A percentile compares a stretch with the other conserved stretches of the same genome.
Evolutionary conservation across 2,329 filamentous ascomycete genomes (phyloP).

Genomic region (Akanthomyces uredinophilus): DNA sequence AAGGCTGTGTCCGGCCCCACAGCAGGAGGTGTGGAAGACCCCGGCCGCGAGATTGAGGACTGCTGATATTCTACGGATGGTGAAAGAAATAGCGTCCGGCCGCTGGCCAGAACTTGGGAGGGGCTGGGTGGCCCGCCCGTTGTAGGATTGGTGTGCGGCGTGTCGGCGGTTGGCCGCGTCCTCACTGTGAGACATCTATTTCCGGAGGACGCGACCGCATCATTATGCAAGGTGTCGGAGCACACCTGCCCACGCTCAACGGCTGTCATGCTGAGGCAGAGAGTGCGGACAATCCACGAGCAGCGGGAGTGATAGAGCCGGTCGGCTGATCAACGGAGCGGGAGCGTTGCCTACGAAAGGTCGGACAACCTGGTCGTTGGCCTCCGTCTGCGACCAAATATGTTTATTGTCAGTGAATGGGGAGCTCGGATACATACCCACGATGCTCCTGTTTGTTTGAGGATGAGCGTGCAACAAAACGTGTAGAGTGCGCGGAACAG

Average conservation of each 20-base stretch:
- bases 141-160: neutral
- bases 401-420: neutral
- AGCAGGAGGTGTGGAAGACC: constrained; percentile 1
- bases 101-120: neutral
- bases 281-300: neutral
- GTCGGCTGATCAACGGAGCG: too few relatives aligned
- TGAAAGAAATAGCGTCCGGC: neutral
- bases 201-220: constrained; percentile 1
- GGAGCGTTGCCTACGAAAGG: too few relatives aligned
- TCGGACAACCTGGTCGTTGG: neutral
- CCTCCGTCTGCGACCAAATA: neutral
- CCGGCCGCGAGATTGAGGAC: constrained; percentile 8
- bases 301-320: neutral
- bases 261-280: neutral
- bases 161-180: neutral
- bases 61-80: neutral
- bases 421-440: too few relatives aligned
- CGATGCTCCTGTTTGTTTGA: neutral
- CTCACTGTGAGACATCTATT: constrained; percentile 3
- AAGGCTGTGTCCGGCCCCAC: constrained; percentile 9
- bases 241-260: too few relatives aligned
- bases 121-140: constrained; percentile 3
- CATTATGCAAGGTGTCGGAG: neutral
- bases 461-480: neutral
- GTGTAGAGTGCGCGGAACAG: neutral